Conservation (phyloP, 1,139 yeast species). For the Pichia sp. region DNA sequence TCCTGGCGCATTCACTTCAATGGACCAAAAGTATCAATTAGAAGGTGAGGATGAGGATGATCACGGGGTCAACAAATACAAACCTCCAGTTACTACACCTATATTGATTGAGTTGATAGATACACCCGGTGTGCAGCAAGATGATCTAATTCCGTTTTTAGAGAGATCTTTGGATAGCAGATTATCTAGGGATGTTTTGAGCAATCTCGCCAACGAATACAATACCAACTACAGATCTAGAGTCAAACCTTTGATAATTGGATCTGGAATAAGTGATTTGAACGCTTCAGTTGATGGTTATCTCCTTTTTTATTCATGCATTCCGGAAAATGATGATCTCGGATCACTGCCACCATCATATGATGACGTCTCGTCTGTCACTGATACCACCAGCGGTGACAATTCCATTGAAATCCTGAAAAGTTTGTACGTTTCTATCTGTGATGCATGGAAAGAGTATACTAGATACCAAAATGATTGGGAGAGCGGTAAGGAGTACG, state of each 20-base stretch:
- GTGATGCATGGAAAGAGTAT: slow-evolving; percentile 71
- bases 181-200: slow-evolving; percentile 48
- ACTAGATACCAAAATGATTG: slow-evolving; percentile 44
- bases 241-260: slow-evolving; percentile 61
- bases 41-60: not conserved
- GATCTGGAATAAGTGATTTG: slow-evolving; percentile 70
- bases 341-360: slow-evolving; percentile 12
- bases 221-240: slow-evolving; percentile 34
- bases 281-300: slow-evolving; percentile 72
- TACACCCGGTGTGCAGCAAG: slow-evolving; percentile 61
- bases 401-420: slow-evolving; percentile 34
- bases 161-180: slow-evolving; percentile 61
- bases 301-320: slow-evolving; percentile 56
- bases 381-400: not conserved
- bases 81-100: slow-evolving; percentile 45
- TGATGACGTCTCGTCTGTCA: slow-evolving; percentile 5
- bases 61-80: slow-evolving; percentile 13
- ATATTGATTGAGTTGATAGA: slow-evolving; percentile 61
- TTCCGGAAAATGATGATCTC: slow-evolving; percentile 33
- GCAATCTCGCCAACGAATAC: slow-evolving; percentile 51
- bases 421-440: slow-evolving; percentile 44
- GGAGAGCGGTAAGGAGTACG: slow-evolving; percentile 59
- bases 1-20: not conserved
- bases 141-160: slow-evolving; percentile 60
- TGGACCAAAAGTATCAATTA: not conserved